Conservation (phyloP, 202 grass and related monocot species). For the Brachypodium distachyon region DNA sequence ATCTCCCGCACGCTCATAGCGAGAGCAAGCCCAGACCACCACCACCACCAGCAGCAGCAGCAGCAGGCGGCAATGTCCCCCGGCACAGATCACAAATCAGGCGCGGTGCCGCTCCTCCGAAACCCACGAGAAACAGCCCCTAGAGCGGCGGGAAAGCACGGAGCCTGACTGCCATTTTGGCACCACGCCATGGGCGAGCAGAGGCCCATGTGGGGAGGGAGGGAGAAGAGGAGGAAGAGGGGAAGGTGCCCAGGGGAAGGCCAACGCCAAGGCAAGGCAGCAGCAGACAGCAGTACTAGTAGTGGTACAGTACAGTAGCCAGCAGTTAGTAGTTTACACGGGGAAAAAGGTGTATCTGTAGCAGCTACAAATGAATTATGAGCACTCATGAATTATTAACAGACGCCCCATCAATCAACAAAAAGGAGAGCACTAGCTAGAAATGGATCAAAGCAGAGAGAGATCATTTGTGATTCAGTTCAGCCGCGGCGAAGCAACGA, state of each 20-base stretch:
- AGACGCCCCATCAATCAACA: not conserved
- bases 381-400: too few relatives aligned
- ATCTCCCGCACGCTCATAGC: conserved; percentile 10
- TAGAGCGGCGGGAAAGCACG: conserved; percentile 7
- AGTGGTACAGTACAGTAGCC: not conserved
- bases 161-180: conserved; percentile 28
- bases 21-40: not conserved
- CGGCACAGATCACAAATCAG: conserved; percentile 1
- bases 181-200: conserved; percentile 7
- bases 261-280: conserved; percentile 1
- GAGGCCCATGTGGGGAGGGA: conserved; percentile 5
- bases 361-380: conserved; percentile 14
- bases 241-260: conserved; percentile 3
- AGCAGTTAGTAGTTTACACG: too few relatives aligned
- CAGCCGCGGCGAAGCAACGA: not conserved
- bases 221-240: not conserved
- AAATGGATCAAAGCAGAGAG: not conserved
- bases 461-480: not conserved
- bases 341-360: not conserved
- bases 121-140: not conserved
- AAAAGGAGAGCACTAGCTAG: not conserved
- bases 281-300: conserved; percentile 5
- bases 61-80: not conserved
- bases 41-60: too few relatives aligned
- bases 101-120: not conserved